Evolutionary conservation across 768 basidiomycete genomes (phyloP).

Genomic region (Astraeus odoratus): DNA sequence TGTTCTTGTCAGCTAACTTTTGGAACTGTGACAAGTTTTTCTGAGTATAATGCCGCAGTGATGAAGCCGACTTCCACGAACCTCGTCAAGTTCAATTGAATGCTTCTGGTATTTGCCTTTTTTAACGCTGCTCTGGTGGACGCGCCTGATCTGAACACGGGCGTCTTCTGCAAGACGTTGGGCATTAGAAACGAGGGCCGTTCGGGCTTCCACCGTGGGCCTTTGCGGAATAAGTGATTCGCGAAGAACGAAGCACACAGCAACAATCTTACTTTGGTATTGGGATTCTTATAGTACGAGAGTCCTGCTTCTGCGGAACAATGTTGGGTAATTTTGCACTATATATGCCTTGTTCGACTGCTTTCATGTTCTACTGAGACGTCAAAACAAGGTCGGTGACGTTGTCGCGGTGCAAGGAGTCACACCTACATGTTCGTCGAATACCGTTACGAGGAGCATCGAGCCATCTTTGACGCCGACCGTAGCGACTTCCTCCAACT

Average conservation of each 20-base stretch:
- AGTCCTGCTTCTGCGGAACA: constrained; percentile 64
- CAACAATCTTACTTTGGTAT: constrained; percentile 60
- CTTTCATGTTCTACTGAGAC: constrained; percentile 61
- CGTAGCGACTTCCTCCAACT: constrained; percentile 68
- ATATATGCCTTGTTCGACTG: constrained; percentile 69
- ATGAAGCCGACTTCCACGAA: constrained; percentile 25
- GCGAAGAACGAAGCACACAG: background rate
- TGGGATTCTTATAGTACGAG: constrained; percentile 68
- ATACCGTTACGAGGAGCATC: constrained; percentile 64
- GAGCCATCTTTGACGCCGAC: constrained; percentile 78
- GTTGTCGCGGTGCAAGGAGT: background rate
- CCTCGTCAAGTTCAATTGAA: constrained; percentile 66
- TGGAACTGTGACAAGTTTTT: constrained; percentile 55
- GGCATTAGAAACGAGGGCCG: constrained; percentile 46
- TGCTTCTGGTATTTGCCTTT: constrained; percentile 64
- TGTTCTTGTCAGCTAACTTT: constrained; percentile 55
- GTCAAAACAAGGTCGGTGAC: constrained; percentile 13
- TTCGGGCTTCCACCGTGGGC: constrained; percentile 70
- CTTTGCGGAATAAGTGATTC: constrained; percentile 28
- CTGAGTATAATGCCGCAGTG: background rate
- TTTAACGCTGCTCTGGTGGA: constrained; percentile 60
- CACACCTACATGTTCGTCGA: constrained; percentile 64
- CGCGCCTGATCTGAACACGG: constrained; percentile 67
- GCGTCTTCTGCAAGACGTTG: constrained; percentile 67
- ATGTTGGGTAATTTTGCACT: constrained; percentile 68